Evolutionary conservation across 148 eudicot species (phyloP).

Genomic region (Rhododendron ovatum): DNA sequence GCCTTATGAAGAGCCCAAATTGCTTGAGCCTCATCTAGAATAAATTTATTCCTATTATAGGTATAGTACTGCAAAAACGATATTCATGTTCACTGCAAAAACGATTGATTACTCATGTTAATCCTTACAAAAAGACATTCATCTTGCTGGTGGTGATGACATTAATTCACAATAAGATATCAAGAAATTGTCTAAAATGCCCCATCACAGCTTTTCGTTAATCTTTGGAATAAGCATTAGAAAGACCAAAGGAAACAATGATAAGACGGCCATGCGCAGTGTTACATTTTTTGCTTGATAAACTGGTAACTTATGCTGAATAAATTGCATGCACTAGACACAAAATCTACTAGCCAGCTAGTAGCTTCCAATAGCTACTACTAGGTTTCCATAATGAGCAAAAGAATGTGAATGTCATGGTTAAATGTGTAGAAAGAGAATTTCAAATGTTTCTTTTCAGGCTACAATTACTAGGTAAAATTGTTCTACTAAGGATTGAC

Average conservation of each 20-base stretch:
- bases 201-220: not conserved
- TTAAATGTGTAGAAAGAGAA: not conserved
- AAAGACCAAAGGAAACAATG: too few relatives aligned
- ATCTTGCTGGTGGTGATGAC: not conserved
- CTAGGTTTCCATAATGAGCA: not conserved
- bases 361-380: not conserved
- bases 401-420: not conserved
- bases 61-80: too few relatives aligned
- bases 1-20: too few relatives aligned
- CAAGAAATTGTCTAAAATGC: too few relatives aligned
- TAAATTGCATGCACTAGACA: not conserved
- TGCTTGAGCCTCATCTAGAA: too few relatives aligned
- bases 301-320: not conserved
- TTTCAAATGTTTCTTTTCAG: not conserved
- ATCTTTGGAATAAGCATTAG: too few relatives aligned
- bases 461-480: not conserved
- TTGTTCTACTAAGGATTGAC: not conserved
- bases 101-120: not conserved
- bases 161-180: not conserved
- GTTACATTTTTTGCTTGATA: not conserved
- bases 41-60: too few relatives aligned
- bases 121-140: not conserved
- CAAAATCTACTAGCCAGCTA: not conserved
- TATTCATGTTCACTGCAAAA: not conserved
- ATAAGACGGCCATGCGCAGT: not conserved